phyloP scores from a whole-genome alignment of 2,329 filamentous ascomycete genomes.

The Chrysoporthe puriensis region DNA sequence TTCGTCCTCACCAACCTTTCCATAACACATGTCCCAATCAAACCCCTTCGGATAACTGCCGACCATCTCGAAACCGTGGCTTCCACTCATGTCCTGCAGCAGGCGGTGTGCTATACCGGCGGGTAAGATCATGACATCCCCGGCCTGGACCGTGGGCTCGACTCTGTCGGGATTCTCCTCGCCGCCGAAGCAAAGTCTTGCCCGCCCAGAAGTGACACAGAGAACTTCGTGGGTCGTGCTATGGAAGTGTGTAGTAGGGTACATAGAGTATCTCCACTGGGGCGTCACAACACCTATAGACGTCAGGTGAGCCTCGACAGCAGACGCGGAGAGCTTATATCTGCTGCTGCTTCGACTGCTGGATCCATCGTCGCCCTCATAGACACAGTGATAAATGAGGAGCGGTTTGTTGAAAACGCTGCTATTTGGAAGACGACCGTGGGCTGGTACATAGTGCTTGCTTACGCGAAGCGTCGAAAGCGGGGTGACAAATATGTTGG shows the following conservation, averaged over 20 bases:
- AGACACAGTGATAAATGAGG: slow-evolving; percentile 66
- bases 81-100: slow-evolving; percentile 52
- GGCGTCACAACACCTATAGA: slow-evolving; percentile 59
- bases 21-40: slow-evolving; percentile 76
- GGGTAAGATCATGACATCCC: slow-evolving; percentile 68
- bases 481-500: slow-evolving; percentile 33
- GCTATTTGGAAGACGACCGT: slow-evolving; percentile 64
- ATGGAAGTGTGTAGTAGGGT: slow-evolving; percentile 67
- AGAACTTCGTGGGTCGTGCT: slow-evolving; percentile 70
- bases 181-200: slow-evolving; percentile 68
- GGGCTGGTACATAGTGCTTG: slow-evolving; percentile 60
- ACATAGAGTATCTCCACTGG: slow-evolving; percentile 74
- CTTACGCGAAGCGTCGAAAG: slow-evolving; percentile 59
- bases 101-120: slow-evolving; percentile 68
- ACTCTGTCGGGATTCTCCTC: slow-evolving; percentile 62
- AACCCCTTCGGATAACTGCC: slow-evolving; percentile 63
- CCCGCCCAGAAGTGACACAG: slow-evolving; percentile 59
- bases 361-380: slow-evolving; percentile 39
- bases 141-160: slow-evolving; percentile 55
- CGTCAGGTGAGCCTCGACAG: slow-evolving; percentile 60
- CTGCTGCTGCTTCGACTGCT: slow-evolving; percentile 4
- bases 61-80: slow-evolving; percentile 65
- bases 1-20: slow-evolving; percentile 56
- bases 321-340: slow-evolving; percentile 42
- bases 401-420: slow-evolving; percentile 66